phyloP scores from a whole-genome alignment of 768 basidiomycete species.

The Agaricus blazei region DNA sequence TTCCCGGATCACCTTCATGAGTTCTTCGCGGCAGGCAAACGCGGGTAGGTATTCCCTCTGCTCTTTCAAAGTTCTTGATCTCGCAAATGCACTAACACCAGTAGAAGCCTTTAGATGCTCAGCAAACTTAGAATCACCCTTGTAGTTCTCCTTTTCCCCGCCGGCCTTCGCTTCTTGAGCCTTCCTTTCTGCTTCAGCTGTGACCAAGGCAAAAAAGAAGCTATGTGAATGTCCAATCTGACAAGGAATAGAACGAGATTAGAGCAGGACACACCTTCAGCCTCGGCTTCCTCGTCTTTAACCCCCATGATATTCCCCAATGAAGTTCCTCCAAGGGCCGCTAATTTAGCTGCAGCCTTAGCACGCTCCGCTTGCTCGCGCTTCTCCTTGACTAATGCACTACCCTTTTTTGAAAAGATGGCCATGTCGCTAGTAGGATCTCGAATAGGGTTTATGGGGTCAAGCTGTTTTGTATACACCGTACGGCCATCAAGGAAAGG shows the following conservation, averaged over 20 bases:
- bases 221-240: constrained; percentile 81
- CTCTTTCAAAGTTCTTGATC: constrained; percentile 80
- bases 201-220: constrained; percentile 28
- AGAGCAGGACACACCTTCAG: constrained; percentile 64
- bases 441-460: constrained; percentile 94
- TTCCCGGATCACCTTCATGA: constrained; percentile 84
- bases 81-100: constrained; percentile 79
- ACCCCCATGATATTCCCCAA: constrained; percentile 99
- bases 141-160: constrained; percentile 67
- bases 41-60: constrained; percentile 97
- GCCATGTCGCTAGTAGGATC: constrained; percentile 95
- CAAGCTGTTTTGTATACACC: constrained; percentile 93
- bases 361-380: constrained; percentile 94
- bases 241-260: constrained; percentile 19
- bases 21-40: constrained; percentile 93
- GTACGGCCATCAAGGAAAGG: constrained; percentile 97
- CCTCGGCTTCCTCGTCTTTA: constrained; percentile 89
- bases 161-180: constrained; percentile 48
- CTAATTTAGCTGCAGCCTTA: constrained; percentile 94
- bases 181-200: constrained; percentile 54
- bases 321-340: constrained; percentile 84
- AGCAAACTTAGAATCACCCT: constrained; percentile 97
- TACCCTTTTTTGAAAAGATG: constrained; percentile 95
- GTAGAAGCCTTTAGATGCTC: constrained; percentile 78
- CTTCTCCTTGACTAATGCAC: constrained; percentile 88